Evolutionary conservation across 345 rosid species (phyloP), one percentile per base, ranked within the genome.

Genomic region (Gossypium mustelinum): DNA sequence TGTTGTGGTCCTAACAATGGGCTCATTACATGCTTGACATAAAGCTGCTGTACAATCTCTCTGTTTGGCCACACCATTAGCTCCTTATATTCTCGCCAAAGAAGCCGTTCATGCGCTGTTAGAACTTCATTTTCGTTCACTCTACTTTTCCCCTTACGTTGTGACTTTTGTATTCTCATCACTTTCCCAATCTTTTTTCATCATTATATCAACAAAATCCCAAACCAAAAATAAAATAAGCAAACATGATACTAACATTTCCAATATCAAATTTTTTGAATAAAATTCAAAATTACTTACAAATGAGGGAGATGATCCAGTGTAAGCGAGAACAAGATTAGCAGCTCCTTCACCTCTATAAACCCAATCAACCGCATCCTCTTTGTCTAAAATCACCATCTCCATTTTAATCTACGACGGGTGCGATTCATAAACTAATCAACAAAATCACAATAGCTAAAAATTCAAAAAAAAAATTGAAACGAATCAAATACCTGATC

Each of bases 341-440:
- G 88, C 98, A 72, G 94, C 98, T 41, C 99, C 99, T 86, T 95
- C 99, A 11, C 98, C 98, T 86, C 87, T 85, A 82, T 95, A 93
- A 27, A 74, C 79, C 99, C 99, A 95, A 84, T 89, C 94, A 1
- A 81, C 88, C 3, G 92, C 97, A 79, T 93, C 97, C 16, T 81
- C 82, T 48, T 72, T 78, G 73, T 86, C 90, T 62, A 93, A 73
- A 82, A 80, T 68, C 75, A 79, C 76, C 57, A 86, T 94, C 98
- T 88, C 73, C 77, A 56, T 79, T 25, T 14, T 34, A 34, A 56
- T 34, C 27, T 52, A 39, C 9, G 17, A 11, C 52, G 45, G 12
- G 57, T 50, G 24, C 54, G 68, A 73, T 47, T 64, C 75, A 56
- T 29, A 73, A 68, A n/a, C 12, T 17, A 51, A 44, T 34, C 11